Evolutionary conservation across 768 basidiomycete species (phyloP).

Genomic region (Suillus lakei): DNA sequence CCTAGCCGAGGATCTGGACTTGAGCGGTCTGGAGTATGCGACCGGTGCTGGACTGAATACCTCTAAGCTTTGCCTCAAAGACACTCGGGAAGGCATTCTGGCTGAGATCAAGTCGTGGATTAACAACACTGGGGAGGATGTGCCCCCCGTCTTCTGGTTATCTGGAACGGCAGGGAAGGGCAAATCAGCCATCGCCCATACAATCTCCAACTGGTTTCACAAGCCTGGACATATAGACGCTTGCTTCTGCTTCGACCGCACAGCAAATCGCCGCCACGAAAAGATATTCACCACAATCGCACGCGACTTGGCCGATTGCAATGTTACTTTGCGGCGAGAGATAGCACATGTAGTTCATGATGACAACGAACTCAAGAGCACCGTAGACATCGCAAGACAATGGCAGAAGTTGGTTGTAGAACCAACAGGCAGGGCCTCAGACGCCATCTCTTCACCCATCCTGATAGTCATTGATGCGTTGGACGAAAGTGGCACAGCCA

Average conservation of each 20-base stretch:
- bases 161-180: constrained; percentile 41
- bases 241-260: constrained; percentile 37
- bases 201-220: constrained; percentile 30
- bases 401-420: constrained; percentile 23
- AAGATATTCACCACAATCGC: constrained; percentile 39
- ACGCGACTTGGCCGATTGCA: constrained; percentile 28
- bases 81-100: constrained; percentile 27
- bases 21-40: constrained; percentile 5
- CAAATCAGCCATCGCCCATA: constrained; percentile 43
- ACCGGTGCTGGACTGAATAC: constrained; percentile 8
- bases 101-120: constrained; percentile 31
- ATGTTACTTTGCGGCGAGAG: constrained; percentile 6
- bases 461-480: constrained; percentile 42
- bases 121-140: constrained; percentile 8
- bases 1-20: constrained; percentile 2
- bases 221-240: constrained; percentile 32
- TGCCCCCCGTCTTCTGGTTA: constrained; percentile 32
- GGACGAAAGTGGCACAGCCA: constrained; percentile 36
- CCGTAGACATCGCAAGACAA: constrained; percentile 10
- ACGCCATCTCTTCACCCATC: constrained; percentile 12
- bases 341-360: constrained; percentile 12
- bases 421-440: constrained; percentile 19
- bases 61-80: constrained; percentile 18
- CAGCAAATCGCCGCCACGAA: constrained; percentile 21
- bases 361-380: constrained; percentile 2